phyloP scores from a whole-genome alignment of 2,329 filamentous ascomycete genomes.

The Amphichorda felina region DNA sequence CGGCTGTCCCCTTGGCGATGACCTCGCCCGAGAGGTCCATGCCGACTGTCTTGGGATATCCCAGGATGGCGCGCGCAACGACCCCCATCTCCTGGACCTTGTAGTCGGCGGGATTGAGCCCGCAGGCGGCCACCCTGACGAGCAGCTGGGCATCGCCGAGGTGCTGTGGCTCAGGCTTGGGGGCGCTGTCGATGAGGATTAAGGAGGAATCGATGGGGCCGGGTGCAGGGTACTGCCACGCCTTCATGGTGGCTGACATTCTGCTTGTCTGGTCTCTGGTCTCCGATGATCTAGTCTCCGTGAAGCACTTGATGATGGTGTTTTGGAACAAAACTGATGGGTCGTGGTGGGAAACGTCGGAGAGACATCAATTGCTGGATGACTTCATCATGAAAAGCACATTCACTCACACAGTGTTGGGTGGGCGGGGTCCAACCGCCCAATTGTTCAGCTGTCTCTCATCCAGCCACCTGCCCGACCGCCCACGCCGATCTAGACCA shows the following conservation, averaged over 20 bases:
- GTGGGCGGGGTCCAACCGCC: no score
- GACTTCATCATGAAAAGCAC: no score
- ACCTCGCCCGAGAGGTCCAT: constrained; percentile 41
- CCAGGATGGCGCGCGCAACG: constrained; percentile 15
- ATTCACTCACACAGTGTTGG: no score
- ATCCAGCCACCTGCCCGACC: no score
- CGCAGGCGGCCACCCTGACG: constrained; percentile 27
- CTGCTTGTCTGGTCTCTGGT: no score
- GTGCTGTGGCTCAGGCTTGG: constrained; percentile 8
- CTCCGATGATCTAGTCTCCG: no score
- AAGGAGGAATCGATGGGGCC: constrained; percentile 13
- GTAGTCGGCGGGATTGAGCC: constrained; percentile 37
- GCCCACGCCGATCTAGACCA: no score
- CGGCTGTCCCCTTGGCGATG: constrained; percentile 15
- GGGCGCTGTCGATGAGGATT: constrained; percentile 7
- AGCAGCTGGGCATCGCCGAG: constrained; percentile 21
- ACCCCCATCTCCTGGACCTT: constrained; percentile 30
- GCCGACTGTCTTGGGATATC: constrained; percentile 29
- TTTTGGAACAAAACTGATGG: no score
- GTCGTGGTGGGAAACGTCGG: no score
- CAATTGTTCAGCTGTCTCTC: no score
- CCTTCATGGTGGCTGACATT: constrained; percentile 10
- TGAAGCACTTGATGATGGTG: no score
- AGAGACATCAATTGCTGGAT: no score
- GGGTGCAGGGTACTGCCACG: constrained; percentile 14